A percentile compares a stretch with the other conserved stretches of the same genome.
These are phyloP conservation scores for Colletotrichum lini DNA, from an alignment of 2,329 filamentous ascomycete species.

Conservation along the genomic window DNA sequence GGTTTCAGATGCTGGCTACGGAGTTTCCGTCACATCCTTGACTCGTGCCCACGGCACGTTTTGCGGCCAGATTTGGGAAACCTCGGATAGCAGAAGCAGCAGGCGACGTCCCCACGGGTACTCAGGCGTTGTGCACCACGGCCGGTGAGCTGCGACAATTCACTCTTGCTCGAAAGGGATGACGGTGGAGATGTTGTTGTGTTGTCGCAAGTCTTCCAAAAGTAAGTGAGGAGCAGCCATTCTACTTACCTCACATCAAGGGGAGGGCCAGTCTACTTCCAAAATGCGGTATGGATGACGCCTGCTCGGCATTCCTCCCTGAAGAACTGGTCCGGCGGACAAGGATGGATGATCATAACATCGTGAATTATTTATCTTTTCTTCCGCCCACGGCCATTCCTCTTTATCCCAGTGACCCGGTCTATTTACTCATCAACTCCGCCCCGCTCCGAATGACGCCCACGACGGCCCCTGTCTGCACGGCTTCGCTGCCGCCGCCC, in stretches of 20 bases:
- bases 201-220: too few species aligned
- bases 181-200: too few species aligned
- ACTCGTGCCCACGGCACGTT: conserved; percentile 10
- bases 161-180: too few species aligned
- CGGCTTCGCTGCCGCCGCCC: conserved; percentile 85
- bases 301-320: not conserved
- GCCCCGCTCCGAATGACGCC: conserved; percentile 90
- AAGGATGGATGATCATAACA: conserved; percentile 24
- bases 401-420: not conserved
- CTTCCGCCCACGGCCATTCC: conserved; percentile 2
- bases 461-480: conserved; percentile 94
- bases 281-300: not conserved
- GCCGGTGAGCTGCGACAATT: too few species aligned
- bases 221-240: not conserved
- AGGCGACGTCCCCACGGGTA: too few species aligned
- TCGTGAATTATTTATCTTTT: conserved; percentile 34
- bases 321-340: not conserved
- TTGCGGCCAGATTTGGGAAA: not conserved
- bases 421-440: conserved; percentile 71
- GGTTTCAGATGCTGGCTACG: conserved; percentile 1
- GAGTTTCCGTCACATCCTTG: not conserved
- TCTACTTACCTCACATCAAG: not conserved
- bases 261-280: not conserved
- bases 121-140: too few species aligned
- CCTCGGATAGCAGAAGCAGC: too few species aligned